These are phyloP conservation scores for Saitozyma podzolica DNA, from an alignment of 768 basidiomycete species.

Conservation along the genomic window DNA sequence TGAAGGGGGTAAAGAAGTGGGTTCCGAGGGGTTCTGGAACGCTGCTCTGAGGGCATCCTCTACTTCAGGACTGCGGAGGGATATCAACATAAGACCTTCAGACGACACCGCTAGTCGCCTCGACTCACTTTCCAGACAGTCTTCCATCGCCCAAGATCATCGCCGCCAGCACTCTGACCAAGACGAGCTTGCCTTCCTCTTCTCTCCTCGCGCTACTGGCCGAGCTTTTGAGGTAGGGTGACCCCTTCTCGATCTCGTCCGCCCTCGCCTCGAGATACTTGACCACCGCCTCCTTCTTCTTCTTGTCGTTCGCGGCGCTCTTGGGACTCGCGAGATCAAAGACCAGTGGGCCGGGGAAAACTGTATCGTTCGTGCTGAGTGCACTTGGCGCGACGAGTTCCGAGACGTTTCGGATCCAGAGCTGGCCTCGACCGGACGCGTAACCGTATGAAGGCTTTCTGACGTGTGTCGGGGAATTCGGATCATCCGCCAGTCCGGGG, in stretches of 20 bases:
- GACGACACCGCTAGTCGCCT: not conserved
- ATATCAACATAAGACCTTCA: too few species aligned
- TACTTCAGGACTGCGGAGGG: conserved; percentile 58
- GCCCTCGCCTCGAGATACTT: conserved; percentile 74
- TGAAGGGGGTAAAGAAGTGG: conserved; percentile 10
- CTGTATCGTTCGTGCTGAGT: conserved; percentile 53
- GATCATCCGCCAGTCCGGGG: conserved; percentile 67
- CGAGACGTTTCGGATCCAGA: conserved; percentile 68
- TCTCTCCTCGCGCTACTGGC: conserved; percentile 57
- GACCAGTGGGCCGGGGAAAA: conserved; percentile 85
- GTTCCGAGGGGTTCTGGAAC: conserved; percentile 50
- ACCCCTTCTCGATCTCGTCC: conserved; percentile 73
- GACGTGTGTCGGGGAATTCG: conserved; percentile 59
- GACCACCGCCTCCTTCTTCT: conserved; percentile 75
- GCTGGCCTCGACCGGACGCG: conserved; percentile 47
- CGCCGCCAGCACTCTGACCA: conserved; percentile 71
- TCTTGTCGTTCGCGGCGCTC: conserved; percentile 62
- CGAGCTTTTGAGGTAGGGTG: conserved; percentile 66
- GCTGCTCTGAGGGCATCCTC: conserved; percentile 75
- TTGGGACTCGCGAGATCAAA: conserved; percentile 71
- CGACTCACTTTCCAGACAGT: conserved; percentile 76
- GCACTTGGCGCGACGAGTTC: conserved; percentile 70
- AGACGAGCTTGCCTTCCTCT: conserved; percentile 72
- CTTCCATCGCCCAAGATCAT: conserved; percentile 89
- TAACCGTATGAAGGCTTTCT: conserved; percentile 43